Evolutionary conservation across 192 early-diverging fungal species (phyloP).

Genomic region (Borealophlyctis nickersoniae): DNA sequence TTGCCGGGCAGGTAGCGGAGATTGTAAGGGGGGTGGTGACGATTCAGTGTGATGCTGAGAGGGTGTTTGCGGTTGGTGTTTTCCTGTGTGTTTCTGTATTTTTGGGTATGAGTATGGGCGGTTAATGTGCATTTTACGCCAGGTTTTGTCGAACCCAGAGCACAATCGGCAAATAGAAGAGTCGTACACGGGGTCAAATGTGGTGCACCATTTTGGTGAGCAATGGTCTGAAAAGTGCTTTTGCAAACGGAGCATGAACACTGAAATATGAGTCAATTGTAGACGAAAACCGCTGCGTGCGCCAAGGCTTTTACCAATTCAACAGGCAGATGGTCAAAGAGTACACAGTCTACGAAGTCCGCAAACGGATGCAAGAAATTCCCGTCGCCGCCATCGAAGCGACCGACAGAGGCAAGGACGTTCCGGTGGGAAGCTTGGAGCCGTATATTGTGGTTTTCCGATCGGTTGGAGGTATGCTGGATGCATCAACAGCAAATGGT

Average conservation of each 20-base stretch:
- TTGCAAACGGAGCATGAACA: no score
- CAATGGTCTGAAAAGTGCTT: not conserved
- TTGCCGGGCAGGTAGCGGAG: conserved; percentile 30
- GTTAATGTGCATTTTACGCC: not conserved
- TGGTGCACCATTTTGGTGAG: conserved; percentile 38
- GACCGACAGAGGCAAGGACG: not conserved
- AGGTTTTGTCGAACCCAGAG: conserved; percentile 55
- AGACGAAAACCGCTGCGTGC: conserved; percentile 32
- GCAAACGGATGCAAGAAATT: conserved; percentile 19
- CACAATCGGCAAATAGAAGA: conserved; percentile 46
- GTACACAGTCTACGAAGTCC: conserved; percentile 38
- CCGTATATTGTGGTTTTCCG: conserved; percentile 28
- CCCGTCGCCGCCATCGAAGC: not conserved
- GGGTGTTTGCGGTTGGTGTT: conserved; percentile 37
- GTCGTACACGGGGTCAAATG: conserved; percentile 28
- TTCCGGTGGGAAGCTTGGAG: not conserved
- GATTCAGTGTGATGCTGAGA: conserved; percentile 43
- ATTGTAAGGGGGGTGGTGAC: conserved; percentile 25
- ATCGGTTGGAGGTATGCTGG: conserved; percentile 21
- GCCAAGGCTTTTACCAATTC: conserved; percentile 29
- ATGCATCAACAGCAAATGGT: no score
- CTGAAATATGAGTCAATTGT: not conserved
- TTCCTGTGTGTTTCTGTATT: conserved; percentile 1
- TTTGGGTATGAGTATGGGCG: not conserved
- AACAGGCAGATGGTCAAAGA: conserved; percentile 25